These are phyloP conservation scores for Termitomyces sp. DNA, from an alignment of 768 basidiomycete genomes.

Conservation along the genomic window DNA sequence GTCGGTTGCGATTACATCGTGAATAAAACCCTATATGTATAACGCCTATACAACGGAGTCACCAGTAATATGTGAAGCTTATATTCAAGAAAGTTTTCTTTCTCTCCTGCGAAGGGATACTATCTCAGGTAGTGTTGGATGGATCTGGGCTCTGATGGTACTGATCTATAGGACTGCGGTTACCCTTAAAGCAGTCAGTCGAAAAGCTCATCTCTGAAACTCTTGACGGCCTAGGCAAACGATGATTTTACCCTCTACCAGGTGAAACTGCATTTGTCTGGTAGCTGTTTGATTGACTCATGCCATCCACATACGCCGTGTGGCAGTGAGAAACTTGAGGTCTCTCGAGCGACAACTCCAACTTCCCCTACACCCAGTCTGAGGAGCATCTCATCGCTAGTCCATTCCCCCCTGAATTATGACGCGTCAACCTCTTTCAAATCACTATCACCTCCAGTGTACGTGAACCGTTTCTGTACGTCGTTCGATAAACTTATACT, in stretches of 20 bases:
- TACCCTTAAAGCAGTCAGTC: background rate
- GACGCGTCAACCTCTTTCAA: slow-evolving; percentile 12
- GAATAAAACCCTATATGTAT: background rate
- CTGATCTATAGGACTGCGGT: background rate
- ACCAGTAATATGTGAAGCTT: background rate
- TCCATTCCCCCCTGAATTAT: slow-evolving; percentile 22
- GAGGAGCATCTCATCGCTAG: slow-evolving; percentile 19
- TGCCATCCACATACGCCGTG: background rate
- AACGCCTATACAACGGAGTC: background rate
- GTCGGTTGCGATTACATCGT: background rate
- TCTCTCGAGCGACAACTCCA: slow-evolving; percentile 8
- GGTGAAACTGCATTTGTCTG: slow-evolving; percentile 5
- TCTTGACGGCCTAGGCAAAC: background rate
- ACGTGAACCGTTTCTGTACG: background rate
- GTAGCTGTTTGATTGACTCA: background rate
- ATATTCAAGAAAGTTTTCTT: background rate
- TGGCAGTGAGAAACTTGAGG: slow-evolving; percentile 12
- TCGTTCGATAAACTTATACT: background rate
- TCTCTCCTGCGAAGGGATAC: background rate
- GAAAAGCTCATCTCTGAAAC: background rate
- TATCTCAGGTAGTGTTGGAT: background rate
- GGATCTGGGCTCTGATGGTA: background rate
- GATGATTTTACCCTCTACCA: slow-evolving; percentile 20
- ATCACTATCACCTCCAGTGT: slow-evolving; percentile 23
- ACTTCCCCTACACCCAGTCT: slow-evolving; percentile 14